Base-by-base conservation (phyloP, 2,329 filamentous ascomycete genomes). In the Epichloe sp. region DNA sequence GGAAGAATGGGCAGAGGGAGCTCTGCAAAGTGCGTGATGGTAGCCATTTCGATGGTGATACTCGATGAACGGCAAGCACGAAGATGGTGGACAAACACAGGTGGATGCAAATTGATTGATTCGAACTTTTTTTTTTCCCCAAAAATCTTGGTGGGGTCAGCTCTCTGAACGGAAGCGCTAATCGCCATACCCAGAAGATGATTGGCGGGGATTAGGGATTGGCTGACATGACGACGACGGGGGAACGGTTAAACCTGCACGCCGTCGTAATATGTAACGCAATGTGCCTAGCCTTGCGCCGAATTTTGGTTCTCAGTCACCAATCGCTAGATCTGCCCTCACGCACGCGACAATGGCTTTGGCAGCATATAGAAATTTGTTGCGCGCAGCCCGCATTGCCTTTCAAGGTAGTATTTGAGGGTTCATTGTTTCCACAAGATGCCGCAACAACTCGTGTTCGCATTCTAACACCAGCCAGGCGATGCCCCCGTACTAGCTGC, bases 321-420 rank as follows among this genome's bases (percentile, higher is more conserved):
- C 36, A 38, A 37, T n/a, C 42, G 5, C 17, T 14, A 37, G 21
- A 44, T 19, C 11, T 36, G 38, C 37, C 19, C n/a, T 31, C 19
- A 36, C 15, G 7, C 46, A 10, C 31, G 34, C 34, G 44, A 56
- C 26, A 48, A 81, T 89, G 73, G 86, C 87, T 15, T 71, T 88
- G 51, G 74, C 78, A 62, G 88, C 88, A 38, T 97, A 96, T 71
- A 77, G 89, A 62, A 76, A 85, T 58, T 72, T 97, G 42, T 75
- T 95, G 59, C 88, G 91, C 55, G 86, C 90, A 21, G 82, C 87
- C 36, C 77, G 82, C 56, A 74, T 94, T 57, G 89, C 90, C 54
- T 98, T 98, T 65, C 73, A 84, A 71, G 87, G 89, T 91, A 72
- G 89, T 91, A 72, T 36, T 62, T 44, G 35, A 10, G 5, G 31